Evolutionary conservation across 768 basidiomycete species (phyloP), one percentile per base, ranked within the genome.

Genomic region (Kwoniella mangroviensis): DNA sequence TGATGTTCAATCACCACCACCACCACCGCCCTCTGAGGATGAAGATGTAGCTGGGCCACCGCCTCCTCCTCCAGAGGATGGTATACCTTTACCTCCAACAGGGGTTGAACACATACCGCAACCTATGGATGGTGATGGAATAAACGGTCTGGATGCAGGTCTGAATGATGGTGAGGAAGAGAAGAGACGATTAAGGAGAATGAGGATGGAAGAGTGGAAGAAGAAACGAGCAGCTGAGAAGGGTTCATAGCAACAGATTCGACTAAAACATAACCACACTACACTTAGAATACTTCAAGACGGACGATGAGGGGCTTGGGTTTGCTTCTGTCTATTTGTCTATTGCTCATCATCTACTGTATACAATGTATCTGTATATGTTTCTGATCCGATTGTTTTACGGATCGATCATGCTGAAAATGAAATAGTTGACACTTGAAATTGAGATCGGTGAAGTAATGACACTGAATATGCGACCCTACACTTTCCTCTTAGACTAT

Each of bases 141-240:
- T 6, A 4, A 43, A 52, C 24, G n/a, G 53, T 15, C 40, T 40
- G 5, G 43, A 24, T 21, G 56, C 13, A 15, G 41, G 0, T 15
- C 6, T 19, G 6, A 41, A 41, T 28, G 61, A 34, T 15, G 54
- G 58, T 2, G 69, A 70, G n/a, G 69, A 65, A 19, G 69, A 70
- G 63, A 65, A 65, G 52, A 59, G 53, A 41, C 56, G 69, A 11
- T 19, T 60, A 12, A 59, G 64, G 19, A 65, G 64, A 65, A 21
- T 70, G 6, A 57, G 64, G 26, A 58, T 59, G 42, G 69, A 70
- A 40, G 69, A 70, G 45, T 70, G 69, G 69, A 70, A 70, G 42
- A 43, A 51, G 22, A 67, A 59, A 51, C 54, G 68, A 63, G 55
- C 58, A 28, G 61, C 45, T 34, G 53, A 43, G 24, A 64, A 60